Evolutionary conservation across 257 asterid species (phyloP), one percentile per base, ranked within the genome.

Genomic region (Fraxinus quadrangulata): DNA sequence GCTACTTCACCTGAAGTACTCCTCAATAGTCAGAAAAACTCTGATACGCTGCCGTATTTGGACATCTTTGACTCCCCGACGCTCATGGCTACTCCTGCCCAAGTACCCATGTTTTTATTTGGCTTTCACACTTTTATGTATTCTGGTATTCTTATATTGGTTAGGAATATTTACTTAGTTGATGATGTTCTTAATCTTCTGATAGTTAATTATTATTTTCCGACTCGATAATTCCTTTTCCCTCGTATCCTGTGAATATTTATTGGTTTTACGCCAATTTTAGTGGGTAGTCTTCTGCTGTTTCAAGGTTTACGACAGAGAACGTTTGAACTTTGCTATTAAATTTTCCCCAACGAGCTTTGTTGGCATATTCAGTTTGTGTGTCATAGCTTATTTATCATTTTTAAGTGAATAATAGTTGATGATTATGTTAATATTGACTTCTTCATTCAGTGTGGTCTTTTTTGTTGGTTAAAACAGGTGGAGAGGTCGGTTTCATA

Each of bases 61-160:
- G 96, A 91, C 77, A 73, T 91, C 5, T 92, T 87, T 72, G 90
- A 91, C 75, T 87, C 95, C 31, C 97, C 98, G 30, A 79, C 47
- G 40, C 97, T 91, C 84, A 94, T 91, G 99, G 96, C 97, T 28
- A 79, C 96, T 16, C 96, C 97, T 76, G 96, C 95, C 23, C 89
- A 86, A 78, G 99, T 90, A 79, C 11, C 54, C 13, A 26, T 13
- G 21, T 73, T 37, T 28, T 31, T 30, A 36, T 61, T 31, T 65
- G 36, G 13, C 66, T 49, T 36, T 13, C 33, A 26, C 68, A 59
- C 13, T 71, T 63, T 49, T 26, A 11, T 26, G 16, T 23, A 26
- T 63, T 63, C 11, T 63, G 5, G 17, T 63, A 4, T 10, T 63
- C 16, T 63, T 63, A 63, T 24, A 9, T 56, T 33, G 31, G 12